These are phyloP conservation scores for Ceratobasidium sp. DNA, from an alignment of 1,284 basidiomycete species.

Conservation along the genomic window DNA sequence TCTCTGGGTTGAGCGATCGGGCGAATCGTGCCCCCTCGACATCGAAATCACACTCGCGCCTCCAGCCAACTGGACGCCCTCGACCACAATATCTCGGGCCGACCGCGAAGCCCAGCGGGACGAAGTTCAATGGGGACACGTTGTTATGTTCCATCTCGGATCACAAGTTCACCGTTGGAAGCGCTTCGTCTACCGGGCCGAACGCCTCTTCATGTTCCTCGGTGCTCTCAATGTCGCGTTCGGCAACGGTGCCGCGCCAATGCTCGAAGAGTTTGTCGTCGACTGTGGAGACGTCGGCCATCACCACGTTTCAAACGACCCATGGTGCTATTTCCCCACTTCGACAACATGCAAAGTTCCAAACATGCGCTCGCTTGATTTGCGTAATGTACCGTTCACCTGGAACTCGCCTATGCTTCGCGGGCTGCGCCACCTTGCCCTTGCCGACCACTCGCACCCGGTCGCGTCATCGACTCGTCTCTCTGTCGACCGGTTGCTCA, in stretches of 20 bases:
- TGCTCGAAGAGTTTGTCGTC: conserved; percentile 75
- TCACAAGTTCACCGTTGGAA: conserved; percentile 78
- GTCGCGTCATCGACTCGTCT: conserved; percentile 66
- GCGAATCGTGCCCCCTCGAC: conserved; percentile 68
- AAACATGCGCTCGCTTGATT: conserved; percentile 36
- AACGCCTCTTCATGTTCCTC: conserved; percentile 72
- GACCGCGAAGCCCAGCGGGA: conserved; percentile 37
- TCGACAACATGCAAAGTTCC: conserved; percentile 33
- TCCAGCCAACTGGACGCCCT: conserved; percentile 36
- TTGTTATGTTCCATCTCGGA: conserved; percentile 74
- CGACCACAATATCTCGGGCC: conserved; percentile 27
- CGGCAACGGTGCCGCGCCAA: conserved; percentile 65
- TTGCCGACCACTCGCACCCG: conserved; percentile 66
- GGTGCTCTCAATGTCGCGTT: conserved; percentile 55
- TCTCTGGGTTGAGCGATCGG: conserved; percentile 78
- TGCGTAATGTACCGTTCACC: conserved; percentile 40
- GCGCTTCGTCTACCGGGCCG: conserved; percentile 76
- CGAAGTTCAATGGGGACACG: conserved; percentile 69
- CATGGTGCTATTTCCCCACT: conserved; percentile 31
- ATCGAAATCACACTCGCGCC: conserved; percentile 71
- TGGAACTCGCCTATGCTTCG: conserved; percentile 40
- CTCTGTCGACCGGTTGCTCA: conserved; percentile 67
- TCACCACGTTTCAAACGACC: conserved; percentile 38
- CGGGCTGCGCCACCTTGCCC: conserved; percentile 60
- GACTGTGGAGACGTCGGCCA: conserved; percentile 61